Conservation (phyloP, 1,284 basidiomycete species). For the Lentinus polychrous region DNA sequence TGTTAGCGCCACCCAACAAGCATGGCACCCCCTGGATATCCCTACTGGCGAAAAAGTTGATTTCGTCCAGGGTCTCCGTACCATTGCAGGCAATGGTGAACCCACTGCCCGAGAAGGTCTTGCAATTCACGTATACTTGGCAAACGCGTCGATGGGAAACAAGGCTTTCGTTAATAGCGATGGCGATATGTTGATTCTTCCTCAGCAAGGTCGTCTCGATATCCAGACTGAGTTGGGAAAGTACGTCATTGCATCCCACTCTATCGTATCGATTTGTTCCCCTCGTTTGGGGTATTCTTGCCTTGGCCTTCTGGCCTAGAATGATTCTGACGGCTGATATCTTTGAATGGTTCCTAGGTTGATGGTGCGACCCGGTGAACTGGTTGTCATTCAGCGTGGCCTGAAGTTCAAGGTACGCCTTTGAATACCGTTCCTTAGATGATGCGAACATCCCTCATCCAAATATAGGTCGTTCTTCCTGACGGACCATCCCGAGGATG, state of each 20-base stretch:
- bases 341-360: conserved; percentile 27
- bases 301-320: too few species aligned
- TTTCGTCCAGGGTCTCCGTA: conserved; percentile 59
- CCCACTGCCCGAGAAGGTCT: conserved; percentile 54
- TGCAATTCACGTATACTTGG: conserved; percentile 57
- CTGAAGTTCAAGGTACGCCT: conserved; percentile 51
- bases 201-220: conserved; percentile 58
- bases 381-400: conserved; percentile 56
- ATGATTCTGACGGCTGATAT: neutral
- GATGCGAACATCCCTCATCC: conserved; percentile 1
- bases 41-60: conserved; percentile 42
- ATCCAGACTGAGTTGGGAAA: conserved; percentile 67
- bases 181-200: conserved; percentile 64
- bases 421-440: neutral
- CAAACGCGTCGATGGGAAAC: conserved; percentile 57
- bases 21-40: conserved; percentile 62
- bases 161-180: conserved; percentile 63
- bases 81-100: conserved; percentile 58
- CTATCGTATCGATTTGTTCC: too few species aligned
- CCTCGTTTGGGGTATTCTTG: too few species aligned
- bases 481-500: conserved; percentile 33
- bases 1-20: conserved; percentile 57
- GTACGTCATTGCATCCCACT: conserved; percentile 26
- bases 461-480: conserved; percentile 35
- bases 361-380: conserved; percentile 55